Conservation (phyloP, 2,329 filamentous ascomycete species). For the Parascedosporium putredinis region DNA sequence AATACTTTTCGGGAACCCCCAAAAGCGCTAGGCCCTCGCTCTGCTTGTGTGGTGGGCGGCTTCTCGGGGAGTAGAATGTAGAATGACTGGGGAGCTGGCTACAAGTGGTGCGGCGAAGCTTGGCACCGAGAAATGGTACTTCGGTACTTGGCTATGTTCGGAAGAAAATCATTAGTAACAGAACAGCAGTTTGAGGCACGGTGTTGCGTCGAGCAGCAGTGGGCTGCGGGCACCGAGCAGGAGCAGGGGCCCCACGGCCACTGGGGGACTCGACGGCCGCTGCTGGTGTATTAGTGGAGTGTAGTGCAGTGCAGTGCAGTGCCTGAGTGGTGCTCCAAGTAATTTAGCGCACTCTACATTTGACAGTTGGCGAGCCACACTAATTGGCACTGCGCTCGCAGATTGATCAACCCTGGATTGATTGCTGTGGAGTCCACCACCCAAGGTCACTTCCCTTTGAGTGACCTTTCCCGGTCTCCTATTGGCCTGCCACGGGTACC, state of each 20-base stretch:
- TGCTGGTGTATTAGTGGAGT: too few relatives aligned
- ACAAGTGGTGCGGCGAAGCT: background rate
- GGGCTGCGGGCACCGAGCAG: too few relatives aligned
- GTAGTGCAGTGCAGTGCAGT: background rate
- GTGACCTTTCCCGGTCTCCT: background rate
- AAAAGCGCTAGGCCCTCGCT: slow-evolving; percentile 3
- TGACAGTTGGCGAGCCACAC: background rate
- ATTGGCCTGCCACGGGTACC: background rate
- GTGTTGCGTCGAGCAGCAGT: too few relatives aligned
- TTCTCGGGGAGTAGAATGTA: too few relatives aligned
- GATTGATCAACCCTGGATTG: too few relatives aligned
- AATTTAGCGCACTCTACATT: background rate
- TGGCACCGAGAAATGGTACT: background rate
- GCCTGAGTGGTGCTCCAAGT: too few relatives aligned
- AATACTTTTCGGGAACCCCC: background rate
- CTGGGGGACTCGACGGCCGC: too few relatives aligned
- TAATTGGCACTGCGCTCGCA: background rate
- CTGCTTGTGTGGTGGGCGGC: background rate
- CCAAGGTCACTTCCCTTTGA: background rate
- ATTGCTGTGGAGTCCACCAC: background rate
- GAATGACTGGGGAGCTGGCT: background rate
- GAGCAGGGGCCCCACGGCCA: too few relatives aligned
- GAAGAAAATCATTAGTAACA: too few relatives aligned
- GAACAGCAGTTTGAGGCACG: too few relatives aligned
- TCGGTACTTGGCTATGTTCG: too few relatives aligned